Evolutionary conservation across 1,284 basidiomycete genomes (phyloP).

Genomic region (Hymenochaete sp.): DNA sequence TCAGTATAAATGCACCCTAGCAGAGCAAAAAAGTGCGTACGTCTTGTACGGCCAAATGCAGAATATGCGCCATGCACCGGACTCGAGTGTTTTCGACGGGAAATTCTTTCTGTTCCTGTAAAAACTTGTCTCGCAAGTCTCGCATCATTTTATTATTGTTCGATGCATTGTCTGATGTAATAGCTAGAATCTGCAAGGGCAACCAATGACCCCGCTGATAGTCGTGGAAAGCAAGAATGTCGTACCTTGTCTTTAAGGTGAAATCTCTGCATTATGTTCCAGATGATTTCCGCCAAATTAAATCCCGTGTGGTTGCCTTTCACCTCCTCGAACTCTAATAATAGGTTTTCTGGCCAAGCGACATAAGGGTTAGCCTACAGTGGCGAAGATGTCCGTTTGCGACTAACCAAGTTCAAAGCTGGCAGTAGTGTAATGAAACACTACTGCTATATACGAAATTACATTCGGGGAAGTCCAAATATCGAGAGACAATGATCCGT

Average conservation of each 20-base stretch:
- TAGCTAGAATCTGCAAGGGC: conserved; percentile 8
- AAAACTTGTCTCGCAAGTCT: background rate
- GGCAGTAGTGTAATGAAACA: conserved; percentile 27
- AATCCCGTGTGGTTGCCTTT: conserved; percentile 15
- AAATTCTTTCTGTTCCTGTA: background rate
- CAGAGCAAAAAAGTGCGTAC: conserved; percentile 3
- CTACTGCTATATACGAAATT: conserved; percentile 28
- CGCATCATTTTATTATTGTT: conserved; percentile 18
- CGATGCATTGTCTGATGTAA: conserved; percentile 15
- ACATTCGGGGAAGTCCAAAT: conserved; percentile 27
- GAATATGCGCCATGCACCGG: conserved; percentile 17
- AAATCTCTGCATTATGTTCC: conserved; percentile 9
- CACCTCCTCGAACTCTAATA: conserved; percentile 17
- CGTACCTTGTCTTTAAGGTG: conserved; percentile 6
- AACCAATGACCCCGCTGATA: too few relatives aligned
- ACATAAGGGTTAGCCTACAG: too few relatives aligned
- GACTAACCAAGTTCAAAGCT: conserved; percentile 11
- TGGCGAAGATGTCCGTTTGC: background rate
- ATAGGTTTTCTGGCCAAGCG: conserved; percentile 17
- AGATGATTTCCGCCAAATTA: conserved; percentile 13
- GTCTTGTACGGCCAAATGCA: conserved; percentile 16
- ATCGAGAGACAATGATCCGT: conserved; percentile 27
- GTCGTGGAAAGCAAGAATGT: too few relatives aligned
- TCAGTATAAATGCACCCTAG: background rate
- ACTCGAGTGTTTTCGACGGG: conserved; percentile 1